Evolutionary conservation across 2,329 filamentous ascomycete species (phyloP).

Genomic region (Pseudocercospora cruenta): DNA sequence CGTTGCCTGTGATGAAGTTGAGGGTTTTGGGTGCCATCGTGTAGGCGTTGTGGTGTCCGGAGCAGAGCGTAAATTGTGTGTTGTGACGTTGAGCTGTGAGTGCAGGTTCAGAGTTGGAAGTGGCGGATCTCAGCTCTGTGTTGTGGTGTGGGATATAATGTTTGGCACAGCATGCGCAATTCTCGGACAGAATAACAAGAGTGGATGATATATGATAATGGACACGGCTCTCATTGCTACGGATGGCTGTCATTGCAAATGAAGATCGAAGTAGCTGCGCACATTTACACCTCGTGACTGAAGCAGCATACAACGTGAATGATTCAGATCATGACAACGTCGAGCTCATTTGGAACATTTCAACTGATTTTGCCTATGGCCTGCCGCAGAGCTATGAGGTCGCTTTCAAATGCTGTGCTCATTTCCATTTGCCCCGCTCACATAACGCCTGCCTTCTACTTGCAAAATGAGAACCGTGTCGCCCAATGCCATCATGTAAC

Average conservation of each 20-base stretch:
- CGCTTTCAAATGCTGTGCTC: slow-evolving; percentile 24
- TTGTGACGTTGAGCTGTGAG: background rate
- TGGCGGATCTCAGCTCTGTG: background rate
- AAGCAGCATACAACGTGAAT: background rate
- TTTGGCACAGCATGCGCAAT: background rate
- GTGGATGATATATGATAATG: background rate
- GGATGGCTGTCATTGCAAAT: background rate
- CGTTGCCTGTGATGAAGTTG: slow-evolving; percentile 96
- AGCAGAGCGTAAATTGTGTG: background rate
- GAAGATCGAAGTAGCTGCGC: background rate
- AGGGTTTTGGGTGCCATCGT: slow-evolving; percentile 55
- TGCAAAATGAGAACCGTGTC: slow-evolving; percentile 33
- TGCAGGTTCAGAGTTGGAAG: background rate
- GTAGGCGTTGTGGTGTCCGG: slow-evolving; percentile 1
- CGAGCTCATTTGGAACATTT: slow-evolving; percentile 28
- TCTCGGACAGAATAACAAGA: background rate
- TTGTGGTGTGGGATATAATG: background rate
- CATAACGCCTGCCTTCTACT: slow-evolving; percentile 31
- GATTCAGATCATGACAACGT: background rate
- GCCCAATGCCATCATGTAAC: slow-evolving; percentile 29
- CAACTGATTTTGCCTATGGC: slow-evolving; percentile 33
- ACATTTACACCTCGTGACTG: background rate
- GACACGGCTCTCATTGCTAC: background rate
- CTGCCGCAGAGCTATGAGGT: slow-evolving; percentile 29
- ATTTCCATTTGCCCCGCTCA: slow-evolving; percentile 29